These are phyloP conservation scores for Eimeria sp. DNA, from an alignment of 169 alveolate genomes.

Conservation along the genomic window DNA sequence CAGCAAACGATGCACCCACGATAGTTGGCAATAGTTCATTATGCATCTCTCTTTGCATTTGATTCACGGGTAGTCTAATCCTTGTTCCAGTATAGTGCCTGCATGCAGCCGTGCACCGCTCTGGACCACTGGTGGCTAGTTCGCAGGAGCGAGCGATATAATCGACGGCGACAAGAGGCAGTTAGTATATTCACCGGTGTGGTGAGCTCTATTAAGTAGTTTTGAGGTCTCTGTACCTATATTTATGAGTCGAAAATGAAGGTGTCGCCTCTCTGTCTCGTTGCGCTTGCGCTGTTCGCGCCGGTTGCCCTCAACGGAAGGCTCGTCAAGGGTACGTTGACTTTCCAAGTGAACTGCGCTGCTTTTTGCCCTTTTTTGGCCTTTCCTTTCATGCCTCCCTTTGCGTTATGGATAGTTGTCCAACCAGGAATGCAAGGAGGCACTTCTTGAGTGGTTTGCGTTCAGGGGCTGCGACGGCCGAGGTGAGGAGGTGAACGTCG, in stretches of 20 bases:
- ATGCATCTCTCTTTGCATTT: no score
- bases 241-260: neutral
- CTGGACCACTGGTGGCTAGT: neutral
- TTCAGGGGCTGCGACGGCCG: neutral
- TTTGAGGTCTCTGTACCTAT: neutral
- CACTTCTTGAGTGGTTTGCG: neutral
- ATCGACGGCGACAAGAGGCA: neutral
- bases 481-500: conserved; percentile 1
- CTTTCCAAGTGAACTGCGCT: neutral
- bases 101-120: no score
- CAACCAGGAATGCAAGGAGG: neutral
- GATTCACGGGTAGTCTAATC: no score
- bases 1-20: no score
- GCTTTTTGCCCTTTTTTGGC: neutral
- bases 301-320: neutral
- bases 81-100: no score
- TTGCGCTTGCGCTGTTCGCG: neutral
- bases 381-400: neutral
- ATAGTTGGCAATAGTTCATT: no score
- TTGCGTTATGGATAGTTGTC: neutral
- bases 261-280: neutral
- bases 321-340: neutral
- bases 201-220: neutral
- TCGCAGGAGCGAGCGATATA: neutral
- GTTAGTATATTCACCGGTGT: neutral